phyloP scores from a whole-genome alignment of 2,329 filamentous ascomycete genomes.

The Polychaeton citri region DNA sequence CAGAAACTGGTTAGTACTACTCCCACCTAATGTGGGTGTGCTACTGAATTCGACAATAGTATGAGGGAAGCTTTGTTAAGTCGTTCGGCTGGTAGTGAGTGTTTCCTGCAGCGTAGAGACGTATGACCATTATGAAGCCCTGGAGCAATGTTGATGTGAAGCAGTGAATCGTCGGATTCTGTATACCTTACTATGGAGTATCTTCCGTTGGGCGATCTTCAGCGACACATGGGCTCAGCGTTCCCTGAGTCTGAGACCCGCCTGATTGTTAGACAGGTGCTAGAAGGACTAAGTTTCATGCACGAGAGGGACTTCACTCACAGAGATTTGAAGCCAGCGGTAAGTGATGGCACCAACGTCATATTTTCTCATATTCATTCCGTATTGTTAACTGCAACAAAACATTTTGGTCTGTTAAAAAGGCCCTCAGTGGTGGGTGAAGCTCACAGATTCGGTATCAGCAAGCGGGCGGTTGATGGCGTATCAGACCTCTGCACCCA shows the following conservation, averaged over 20 bases:
- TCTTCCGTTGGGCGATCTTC: conserved; percentile 22
- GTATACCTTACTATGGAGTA: conserved; percentile 29
- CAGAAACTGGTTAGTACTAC: conserved; percentile 3
- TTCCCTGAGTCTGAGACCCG: conserved; percentile 17
- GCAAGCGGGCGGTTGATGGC: conserved; percentile 8
- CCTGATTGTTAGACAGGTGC: conserved; percentile 19
- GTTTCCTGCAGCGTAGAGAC: too few species aligned
- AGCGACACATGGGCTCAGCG: conserved; percentile 12
- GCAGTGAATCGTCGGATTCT: conserved; percentile 12
- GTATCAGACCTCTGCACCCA: conserved; percentile 1
- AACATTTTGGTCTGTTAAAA: conserved; percentile 21
- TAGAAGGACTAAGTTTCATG: conserved; percentile 23
- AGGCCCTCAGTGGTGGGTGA: conserved; percentile 24
- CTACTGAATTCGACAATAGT: too few species aligned
- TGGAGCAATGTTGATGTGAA: too few species aligned
- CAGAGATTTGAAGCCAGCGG: conserved; percentile 25
- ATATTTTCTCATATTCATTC: background rate
- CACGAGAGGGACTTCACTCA: conserved; percentile 24
- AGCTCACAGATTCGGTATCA: conserved; percentile 27
- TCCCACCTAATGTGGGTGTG: too few species aligned
- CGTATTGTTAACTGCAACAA: too few species aligned
- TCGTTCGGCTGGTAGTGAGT: conserved; percentile 28
- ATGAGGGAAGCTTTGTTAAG: conserved; percentile 14
- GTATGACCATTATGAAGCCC: too few species aligned
- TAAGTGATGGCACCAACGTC: too few species aligned